Evolutionary conservation across 768 basidiomycete species (phyloP).

Genomic region (Butyriboletus loyo): DNA sequence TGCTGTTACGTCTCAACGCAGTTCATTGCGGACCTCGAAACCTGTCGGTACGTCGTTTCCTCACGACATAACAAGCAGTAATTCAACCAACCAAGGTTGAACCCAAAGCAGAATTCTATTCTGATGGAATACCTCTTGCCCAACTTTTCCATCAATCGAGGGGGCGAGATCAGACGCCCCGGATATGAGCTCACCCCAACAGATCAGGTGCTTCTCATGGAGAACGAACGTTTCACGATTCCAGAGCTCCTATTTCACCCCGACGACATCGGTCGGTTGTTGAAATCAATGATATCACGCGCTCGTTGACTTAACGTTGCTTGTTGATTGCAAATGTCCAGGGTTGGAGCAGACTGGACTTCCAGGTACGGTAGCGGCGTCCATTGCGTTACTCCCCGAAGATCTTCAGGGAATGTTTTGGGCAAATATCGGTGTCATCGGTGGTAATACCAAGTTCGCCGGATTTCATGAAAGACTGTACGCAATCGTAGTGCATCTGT

Average conservation of each 20-base stretch:
- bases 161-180: conserved; percentile 51
- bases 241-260: conserved; percentile 93
- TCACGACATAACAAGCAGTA: conserved; percentile 14
- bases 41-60: conserved; percentile 61
- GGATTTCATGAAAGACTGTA: conserved; percentile 78
- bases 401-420: conserved; percentile 93
- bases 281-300: conserved; percentile 7
- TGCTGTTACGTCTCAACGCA: conserved; percentile 83
- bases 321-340: conserved; percentile 22
- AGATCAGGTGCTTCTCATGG: conserved; percentile 78
- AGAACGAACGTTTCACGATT: conserved; percentile 87
- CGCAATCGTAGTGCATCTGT: conserved; percentile 30
- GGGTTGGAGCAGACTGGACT: conserved; percentile 84
- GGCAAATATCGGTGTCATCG: conserved; percentile 88
- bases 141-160: conserved; percentile 70
- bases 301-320: conserved; percentile 4
- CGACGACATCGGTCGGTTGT: conserved; percentile 74
- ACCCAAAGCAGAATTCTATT: conserved; percentile 60
- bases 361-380: conserved; percentile 67
- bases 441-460: conserved; percentile 74
- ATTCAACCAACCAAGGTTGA: conserved; percentile 38
- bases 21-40: conserved; percentile 72
- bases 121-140: conserved; percentile 90
- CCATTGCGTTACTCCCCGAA: conserved; percentile 71
- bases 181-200: conserved; percentile 53